These are phyloP conservation scores for Colletotrichum sublineola DNA, from an alignment of 2,329 filamentous ascomycete species.

Conservation along the genomic window DNA sequence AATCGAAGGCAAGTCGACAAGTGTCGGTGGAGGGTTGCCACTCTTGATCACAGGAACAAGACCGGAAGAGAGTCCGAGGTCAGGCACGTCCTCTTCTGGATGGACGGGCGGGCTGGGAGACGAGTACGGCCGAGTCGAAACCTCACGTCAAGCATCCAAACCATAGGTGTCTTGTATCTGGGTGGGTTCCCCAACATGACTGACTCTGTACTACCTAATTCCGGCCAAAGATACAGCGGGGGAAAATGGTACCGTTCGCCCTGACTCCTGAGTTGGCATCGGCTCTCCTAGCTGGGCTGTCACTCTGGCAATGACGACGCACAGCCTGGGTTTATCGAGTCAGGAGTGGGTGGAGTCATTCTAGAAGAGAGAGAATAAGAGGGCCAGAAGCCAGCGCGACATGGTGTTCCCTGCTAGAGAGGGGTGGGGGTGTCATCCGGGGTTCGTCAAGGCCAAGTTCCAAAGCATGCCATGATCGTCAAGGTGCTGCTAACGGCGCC, in stretches of 20 bases:
- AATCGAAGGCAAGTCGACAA: neutral
- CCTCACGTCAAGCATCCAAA: neutral
- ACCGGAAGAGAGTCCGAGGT: conserved; percentile 3
- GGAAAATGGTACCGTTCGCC: neutral
- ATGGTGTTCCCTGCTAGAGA: conserved; percentile 22
- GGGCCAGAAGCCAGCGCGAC: conserved; percentile 18
- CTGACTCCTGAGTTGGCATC: neutral
- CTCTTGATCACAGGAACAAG: neutral
- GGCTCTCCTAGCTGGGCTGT: neutral
- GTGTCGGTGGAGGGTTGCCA: conserved; percentile 6
- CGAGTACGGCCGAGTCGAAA: conserved; percentile 1
- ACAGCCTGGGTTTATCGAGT: conserved; percentile 5
- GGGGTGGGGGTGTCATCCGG: conserved; percentile 30
- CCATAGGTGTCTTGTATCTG: neutral
- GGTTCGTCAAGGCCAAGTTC: conserved; percentile 18
- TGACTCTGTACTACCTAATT: neutral
- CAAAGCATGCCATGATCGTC: conserved; percentile 36
- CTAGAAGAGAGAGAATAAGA: conserved; percentile 27
- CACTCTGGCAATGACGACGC: conserved; percentile 10
- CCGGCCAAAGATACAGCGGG: neutral
- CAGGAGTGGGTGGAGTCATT: conserved; percentile 21
- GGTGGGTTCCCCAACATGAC: neutral
- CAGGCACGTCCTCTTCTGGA: neutral
- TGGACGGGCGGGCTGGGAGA: neutral
- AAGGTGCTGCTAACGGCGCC: neutral